Percentiles rank a stretch among this genome's conserved stretches.
Evolutionary conservation across 2,329 filamentous ascomycete species (phyloP).

Genomic region (Trichophyton equinum): DNA sequence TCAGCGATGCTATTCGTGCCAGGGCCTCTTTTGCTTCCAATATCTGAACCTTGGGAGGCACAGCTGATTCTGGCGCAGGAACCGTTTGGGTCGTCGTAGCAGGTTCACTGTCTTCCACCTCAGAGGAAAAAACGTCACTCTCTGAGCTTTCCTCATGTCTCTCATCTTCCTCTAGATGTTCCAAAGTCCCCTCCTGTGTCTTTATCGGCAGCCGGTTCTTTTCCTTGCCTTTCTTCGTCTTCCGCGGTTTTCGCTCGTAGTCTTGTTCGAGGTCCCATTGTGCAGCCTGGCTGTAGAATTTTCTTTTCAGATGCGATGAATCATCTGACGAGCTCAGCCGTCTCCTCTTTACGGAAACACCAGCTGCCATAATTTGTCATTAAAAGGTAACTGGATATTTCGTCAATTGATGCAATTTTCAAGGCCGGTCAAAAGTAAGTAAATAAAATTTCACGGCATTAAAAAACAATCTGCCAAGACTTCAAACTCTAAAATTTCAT

Average conservation of each 20-base stretch:
- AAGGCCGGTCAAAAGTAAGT: background rate
- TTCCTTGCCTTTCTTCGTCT: constrained; percentile 64
- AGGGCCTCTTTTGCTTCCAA: constrained; percentile 82
- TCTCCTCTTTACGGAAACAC: constrained; percentile 38
- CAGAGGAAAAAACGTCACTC: constrained; percentile 51
- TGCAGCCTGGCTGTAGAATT: constrained; percentile 61
- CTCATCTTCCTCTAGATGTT: constrained; percentile 43
- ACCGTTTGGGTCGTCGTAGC: constrained; percentile 34
- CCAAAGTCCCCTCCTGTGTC: constrained; percentile 61
- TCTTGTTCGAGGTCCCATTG: constrained; percentile 87
- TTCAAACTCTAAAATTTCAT: constrained; percentile 4
- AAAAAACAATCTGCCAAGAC: constrained; percentile 19
- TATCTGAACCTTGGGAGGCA: constrained; percentile 69
- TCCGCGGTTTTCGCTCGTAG: constrained; percentile 70
- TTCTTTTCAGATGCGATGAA: constrained; percentile 23
- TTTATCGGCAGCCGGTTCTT: constrained; percentile 73
- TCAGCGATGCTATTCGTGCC: constrained; percentile 61
- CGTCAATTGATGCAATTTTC: background rate
- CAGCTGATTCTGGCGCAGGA: constrained; percentile 40
- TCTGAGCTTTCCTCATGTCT: constrained; percentile 20
- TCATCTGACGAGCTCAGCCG: constrained; percentile 37
- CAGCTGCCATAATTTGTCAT: constrained; percentile 29
- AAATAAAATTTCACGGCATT: background rate
- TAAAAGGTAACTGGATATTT: background rate
- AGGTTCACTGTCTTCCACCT: constrained; percentile 43